Percentiles rank a stretch among this genome's conserved stretches.
phyloP scores from a whole-genome alignment of 1,284 basidiomycete species.

The Puccinia sorghi region DNA sequence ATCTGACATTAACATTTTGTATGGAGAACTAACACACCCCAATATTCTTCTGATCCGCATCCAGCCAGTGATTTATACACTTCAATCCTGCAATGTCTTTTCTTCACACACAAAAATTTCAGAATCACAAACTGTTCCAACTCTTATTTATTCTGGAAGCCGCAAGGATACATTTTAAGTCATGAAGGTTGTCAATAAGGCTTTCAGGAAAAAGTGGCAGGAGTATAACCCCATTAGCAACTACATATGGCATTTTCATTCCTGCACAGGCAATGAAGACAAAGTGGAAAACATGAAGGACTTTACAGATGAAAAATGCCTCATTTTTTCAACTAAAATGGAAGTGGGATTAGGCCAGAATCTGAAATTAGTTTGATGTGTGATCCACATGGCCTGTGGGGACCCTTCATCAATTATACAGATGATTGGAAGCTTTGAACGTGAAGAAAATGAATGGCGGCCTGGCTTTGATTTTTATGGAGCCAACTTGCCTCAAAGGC shows the following conservation, averaged over 20 bases:
- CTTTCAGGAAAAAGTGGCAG: background rate
- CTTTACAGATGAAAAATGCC: background rate
- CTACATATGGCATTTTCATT: background rate
- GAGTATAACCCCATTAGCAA: background rate
- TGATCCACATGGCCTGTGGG: background rate
- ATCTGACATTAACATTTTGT: too few relatives aligned
- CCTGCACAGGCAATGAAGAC: background rate
- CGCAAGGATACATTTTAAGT: background rate
- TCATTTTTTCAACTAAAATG: background rate
- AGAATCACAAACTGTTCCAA: background rate
- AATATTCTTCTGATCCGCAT: too few relatives aligned
- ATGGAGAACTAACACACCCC: too few relatives aligned
- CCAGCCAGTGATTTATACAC: too few relatives aligned
- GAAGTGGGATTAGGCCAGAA: conserved; percentile 14
- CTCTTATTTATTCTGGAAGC: background rate
- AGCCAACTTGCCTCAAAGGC: background rate
- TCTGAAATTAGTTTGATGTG: background rate
- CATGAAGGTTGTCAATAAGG: conserved; percentile 2
- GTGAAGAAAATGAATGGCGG: background rate
- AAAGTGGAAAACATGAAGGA: background rate
- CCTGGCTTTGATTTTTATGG: conserved; percentile 2
- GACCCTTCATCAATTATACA: conserved; percentile 21
- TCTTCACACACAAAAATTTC: too few relatives aligned
- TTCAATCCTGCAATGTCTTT: too few relatives aligned
- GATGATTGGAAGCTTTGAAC: conserved; percentile 13